These are phyloP conservation scores for Opeltia flavorubescens DNA, from an alignment of 495 filamentous ascomycete species.

Conservation along the genomic window DNA sequence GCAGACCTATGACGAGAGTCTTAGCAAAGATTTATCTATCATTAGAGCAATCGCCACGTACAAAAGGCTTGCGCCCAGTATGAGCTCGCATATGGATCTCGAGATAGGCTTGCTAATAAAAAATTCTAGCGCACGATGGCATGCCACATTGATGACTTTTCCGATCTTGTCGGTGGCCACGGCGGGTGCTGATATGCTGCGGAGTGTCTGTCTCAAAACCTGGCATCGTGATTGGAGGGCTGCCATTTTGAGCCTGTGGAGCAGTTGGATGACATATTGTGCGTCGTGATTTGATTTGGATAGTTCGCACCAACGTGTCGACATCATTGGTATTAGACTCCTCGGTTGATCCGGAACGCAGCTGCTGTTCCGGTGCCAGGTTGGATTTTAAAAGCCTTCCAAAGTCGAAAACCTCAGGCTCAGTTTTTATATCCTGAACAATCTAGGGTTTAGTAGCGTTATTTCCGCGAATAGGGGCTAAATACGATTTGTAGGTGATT, in stretches of 20 bases:
- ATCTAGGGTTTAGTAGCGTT: too few species aligned
- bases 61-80: slow-evolving; percentile 83
- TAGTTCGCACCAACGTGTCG: slow-evolving; percentile 83
- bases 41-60: slow-evolving; percentile 31
- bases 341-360: not conserved
- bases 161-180: slow-evolving; percentile 1
- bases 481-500: too few species aligned
- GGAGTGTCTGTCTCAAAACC: not conserved
- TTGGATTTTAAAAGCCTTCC: not conserved
- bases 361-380: not conserved
- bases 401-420: not conserved
- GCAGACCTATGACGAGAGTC: slow-evolving; percentile 42
- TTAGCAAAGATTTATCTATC: slow-evolving; percentile 5
- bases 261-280: slow-evolving; percentile 20
- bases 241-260: slow-evolving; percentile 5
- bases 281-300: slow-evolving; percentile 53
- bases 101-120: slow-evolving; percentile 85
- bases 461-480: too few species aligned
- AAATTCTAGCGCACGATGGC: slow-evolving; percentile 64
- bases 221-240: slow-evolving; percentile 14
- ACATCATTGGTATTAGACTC: slow-evolving; percentile 47
- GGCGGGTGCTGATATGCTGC: slow-evolving; percentile 16
- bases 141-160: slow-evolving; percentile 68
- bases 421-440: not conserved
- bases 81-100: slow-evolving; percentile 85